Evolutionary conservation across 495 filamentous ascomycete genomes (phyloP).

Genomic region (Tuber magnatum): DNA sequence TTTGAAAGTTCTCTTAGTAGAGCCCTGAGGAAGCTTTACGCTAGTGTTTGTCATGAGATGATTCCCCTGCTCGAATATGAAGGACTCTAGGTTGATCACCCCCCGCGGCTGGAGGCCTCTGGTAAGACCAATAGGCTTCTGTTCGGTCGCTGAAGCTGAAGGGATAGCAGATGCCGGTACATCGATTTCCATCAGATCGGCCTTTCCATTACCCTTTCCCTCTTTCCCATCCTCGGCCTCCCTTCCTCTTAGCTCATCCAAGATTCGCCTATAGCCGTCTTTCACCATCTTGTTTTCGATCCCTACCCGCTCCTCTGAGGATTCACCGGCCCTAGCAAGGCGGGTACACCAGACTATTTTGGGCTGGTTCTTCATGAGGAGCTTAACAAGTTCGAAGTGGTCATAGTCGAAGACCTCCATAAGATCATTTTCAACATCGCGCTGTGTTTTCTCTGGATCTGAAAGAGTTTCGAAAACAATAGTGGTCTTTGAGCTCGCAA

Average conservation of each 20-base stretch:
- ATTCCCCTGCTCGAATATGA: constrained; percentile 95
- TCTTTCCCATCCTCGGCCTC: constrained; percentile 55
- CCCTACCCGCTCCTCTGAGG: constrained; percentile 64
- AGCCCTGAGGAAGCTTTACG: constrained; percentile 89
- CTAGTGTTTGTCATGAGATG: constrained; percentile 97
- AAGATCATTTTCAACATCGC: constrained; percentile 94
- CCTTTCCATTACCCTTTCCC: constrained; percentile 71
- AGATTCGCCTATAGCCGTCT: constrained; percentile 74
- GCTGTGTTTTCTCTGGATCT: constrained; percentile 73
- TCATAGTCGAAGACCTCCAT: constrained; percentile 99
- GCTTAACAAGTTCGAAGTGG: constrained; percentile 84
- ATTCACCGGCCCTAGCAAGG: constrained; percentile 74
- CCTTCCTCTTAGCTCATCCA: constrained; percentile 72
- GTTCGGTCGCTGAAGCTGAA: constrained; percentile 44
- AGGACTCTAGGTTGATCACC: constrained; percentile 86
- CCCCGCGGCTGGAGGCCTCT: constrained; percentile 83
- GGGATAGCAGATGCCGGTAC: constrained; percentile 49
- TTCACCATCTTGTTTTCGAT: constrained; percentile 85
- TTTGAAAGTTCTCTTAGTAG: constrained; percentile 89
- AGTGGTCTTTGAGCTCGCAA: constrained; percentile 78
- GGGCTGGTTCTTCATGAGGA: constrained; percentile 82
- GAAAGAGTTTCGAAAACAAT: constrained; percentile 74
- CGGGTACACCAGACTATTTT: constrained; percentile 93
- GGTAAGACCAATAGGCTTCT: constrained; percentile 60
- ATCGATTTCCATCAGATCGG: constrained; percentile 86